Conservation (phyloP, 2,329 filamentous ascomycete genomes). For the Penicillium sp. region DNA sequence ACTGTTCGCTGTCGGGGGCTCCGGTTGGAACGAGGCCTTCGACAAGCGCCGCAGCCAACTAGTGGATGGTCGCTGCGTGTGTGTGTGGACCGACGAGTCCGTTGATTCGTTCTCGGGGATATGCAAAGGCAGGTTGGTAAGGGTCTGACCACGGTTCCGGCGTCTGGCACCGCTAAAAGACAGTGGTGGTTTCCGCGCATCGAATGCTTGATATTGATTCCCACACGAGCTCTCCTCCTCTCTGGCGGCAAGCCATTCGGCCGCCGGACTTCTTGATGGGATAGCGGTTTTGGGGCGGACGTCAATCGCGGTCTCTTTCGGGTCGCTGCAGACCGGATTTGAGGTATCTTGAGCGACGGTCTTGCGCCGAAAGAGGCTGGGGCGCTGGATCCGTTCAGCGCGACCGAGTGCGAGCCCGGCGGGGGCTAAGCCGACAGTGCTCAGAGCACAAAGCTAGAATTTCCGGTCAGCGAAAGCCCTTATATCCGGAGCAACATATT, state of each 20-base stretch:
- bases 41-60: slow-evolving; percentile 58
- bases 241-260: slow-evolving; percentile 15
- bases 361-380: slow-evolving; percentile 28
- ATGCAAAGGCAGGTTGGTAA: slow-evolving; percentile 31
- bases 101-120: slow-evolving; percentile 27
- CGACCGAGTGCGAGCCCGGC: slow-evolving; percentile 57
- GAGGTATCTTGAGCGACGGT: slow-evolving; percentile 23
- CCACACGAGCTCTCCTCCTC: slow-evolving; percentile 15
- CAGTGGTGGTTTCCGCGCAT: slow-evolving; percentile 25
- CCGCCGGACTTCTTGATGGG: slow-evolving; percentile 16
- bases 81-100: slow-evolving; percentile 14
- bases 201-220: slow-evolving; percentile 15
- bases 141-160: slow-evolving; percentile 39
- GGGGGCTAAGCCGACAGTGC: slow-evolving; percentile 59
- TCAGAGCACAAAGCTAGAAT: slow-evolving; percentile 58
- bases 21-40: slow-evolving; percentile 47
- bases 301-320: slow-evolving; percentile 15
- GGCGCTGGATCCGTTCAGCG: slow-evolving; percentile 42
- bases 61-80: slow-evolving; percentile 41
- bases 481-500: background rate
- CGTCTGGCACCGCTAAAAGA: slow-evolving; percentile 30
- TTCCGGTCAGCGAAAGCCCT: slow-evolving; percentile 9
- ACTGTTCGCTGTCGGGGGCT: slow-evolving; percentile 47
- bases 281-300: slow-evolving; percentile 21
- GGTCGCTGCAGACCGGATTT: slow-evolving; percentile 12